Percentiles rank a stretch among this genome's conserved stretches.
Conservation (phyloP, 2,329 filamentous ascomycete genomes). For the Coniochaeta hoffmannii region DNA sequence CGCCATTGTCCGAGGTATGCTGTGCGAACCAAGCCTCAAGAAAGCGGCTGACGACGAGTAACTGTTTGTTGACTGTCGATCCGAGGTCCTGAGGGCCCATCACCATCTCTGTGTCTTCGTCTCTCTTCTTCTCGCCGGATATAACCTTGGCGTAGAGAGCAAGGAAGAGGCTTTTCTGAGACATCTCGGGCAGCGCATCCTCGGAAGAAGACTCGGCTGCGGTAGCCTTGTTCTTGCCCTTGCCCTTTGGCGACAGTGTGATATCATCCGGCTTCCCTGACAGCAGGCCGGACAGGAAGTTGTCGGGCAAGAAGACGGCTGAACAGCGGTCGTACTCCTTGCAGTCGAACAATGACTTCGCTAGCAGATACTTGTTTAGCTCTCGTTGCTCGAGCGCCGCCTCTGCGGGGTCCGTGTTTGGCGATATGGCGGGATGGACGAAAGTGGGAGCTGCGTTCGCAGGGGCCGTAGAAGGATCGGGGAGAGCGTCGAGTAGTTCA, state of each 20-base stretch:
- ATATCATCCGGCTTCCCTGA: slow-evolving; percentile 34
- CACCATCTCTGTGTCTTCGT: slow-evolving; percentile 96
- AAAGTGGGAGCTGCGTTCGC: slow-evolving; percentile 36
- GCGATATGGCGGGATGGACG: slow-evolving; percentile 40
- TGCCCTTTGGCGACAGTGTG: slow-evolving; percentile 38
- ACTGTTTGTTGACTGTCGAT: slow-evolving; percentile 75
- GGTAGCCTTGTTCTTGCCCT: slow-evolving; percentile 50
- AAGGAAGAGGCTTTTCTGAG: slow-evolving; percentile 88
- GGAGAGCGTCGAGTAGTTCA: slow-evolving; percentile 81
- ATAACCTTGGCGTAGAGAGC: slow-evolving; percentile 89
- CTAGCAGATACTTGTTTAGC: slow-evolving; percentile 75
- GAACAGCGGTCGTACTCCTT: slow-evolving; percentile 92
- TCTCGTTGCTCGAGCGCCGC: slow-evolving; percentile 71
- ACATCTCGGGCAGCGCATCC: slow-evolving; percentile 49
- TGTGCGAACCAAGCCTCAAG: slow-evolving; percentile 76
- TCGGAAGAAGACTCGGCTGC: slow-evolving; percentile 12
- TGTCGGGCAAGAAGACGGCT: slow-evolving; percentile 77
- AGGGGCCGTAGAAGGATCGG: slow-evolving; percentile 42
- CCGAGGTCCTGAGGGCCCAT: slow-evolving; percentile 88
- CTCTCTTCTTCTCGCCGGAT: slow-evolving; percentile 89
- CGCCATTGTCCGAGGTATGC: slow-evolving; percentile 49
- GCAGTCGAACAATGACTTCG: slow-evolving; percentile 92
- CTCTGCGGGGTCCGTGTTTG: slow-evolving; percentile 63
- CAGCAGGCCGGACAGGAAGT: slow-evolving; percentile 62
- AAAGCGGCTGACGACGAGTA: slow-evolving; percentile 66